A percentile compares a stretch with the other conserved stretches of the same genome.
phyloP scores from a whole-genome alignment of 345 rosid species.

The Melaleuca quinquenervia region DNA sequence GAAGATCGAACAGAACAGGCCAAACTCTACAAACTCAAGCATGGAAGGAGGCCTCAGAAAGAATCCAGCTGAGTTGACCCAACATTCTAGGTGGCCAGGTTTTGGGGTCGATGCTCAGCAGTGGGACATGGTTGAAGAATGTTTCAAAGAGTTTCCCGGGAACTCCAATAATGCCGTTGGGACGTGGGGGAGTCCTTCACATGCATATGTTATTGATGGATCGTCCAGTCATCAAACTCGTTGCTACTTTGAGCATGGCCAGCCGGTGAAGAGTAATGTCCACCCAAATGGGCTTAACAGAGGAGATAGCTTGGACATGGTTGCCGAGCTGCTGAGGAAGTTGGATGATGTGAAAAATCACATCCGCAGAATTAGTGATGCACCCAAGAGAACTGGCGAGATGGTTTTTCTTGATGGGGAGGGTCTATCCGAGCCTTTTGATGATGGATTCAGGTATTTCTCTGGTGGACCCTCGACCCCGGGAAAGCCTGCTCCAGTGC shows the following conservation, averaged over 20 bases:
- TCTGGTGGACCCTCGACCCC: background rate
- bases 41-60: background rate
- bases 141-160: slow-evolving; percentile 9
- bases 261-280: slow-evolving; percentile 19
- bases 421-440: background rate
- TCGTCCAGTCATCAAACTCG: slow-evolving; percentile 29
- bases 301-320: slow-evolving; percentile 33
- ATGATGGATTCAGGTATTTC: background rate
- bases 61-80: background rate
- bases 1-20: background rate
- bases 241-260: slow-evolving; percentile 23
- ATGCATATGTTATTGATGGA: slow-evolving; percentile 28
- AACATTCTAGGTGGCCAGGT: background rate
- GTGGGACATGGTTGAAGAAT: background rate
- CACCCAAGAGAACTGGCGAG: slow-evolving; percentile 38
- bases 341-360: slow-evolving; percentile 69
- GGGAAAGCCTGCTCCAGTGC: background rate
- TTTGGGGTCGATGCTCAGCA: background rate
- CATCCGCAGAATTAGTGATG: slow-evolving; percentile 39
- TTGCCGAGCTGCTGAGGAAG: slow-evolving; percentile 73
- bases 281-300: slow-evolving; percentile 22
- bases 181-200: slow-evolving; percentile 37
- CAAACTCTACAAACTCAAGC: background rate
- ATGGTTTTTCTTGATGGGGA: slow-evolving; percentile 8
- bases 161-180: slow-evolving; percentile 16